These are phyloP conservation scores for Diaporthe sp. DNA, from an alignment of 2,329 filamentous ascomycete genomes.

Conservation along the genomic window DNA sequence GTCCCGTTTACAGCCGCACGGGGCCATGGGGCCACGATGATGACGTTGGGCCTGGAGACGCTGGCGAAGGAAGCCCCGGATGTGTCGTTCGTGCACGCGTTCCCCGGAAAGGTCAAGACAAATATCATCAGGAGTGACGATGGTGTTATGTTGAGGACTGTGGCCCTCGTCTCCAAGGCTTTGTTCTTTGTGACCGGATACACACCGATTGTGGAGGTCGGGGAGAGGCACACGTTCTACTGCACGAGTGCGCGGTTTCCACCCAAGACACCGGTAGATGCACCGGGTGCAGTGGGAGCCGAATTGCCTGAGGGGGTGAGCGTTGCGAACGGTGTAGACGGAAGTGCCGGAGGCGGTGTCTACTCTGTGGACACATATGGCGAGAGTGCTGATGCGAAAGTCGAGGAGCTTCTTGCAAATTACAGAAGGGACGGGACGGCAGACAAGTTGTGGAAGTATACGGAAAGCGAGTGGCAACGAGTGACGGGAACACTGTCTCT, in stretches of 20 bases:
- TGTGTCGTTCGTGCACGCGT: conserved; percentile 56
- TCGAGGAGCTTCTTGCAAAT: conserved; percentile 46
- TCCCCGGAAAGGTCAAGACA: conserved; percentile 55
- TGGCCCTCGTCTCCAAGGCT: conserved; percentile 48
- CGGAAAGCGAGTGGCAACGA: conserved; percentile 52
- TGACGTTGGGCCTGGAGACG: conserved; percentile 63
- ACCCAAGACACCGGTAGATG: conserved; percentile 42
- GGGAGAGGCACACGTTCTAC: conserved; percentile 55
- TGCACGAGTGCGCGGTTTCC: conserved; percentile 53
- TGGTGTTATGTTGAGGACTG: conserved; percentile 41
- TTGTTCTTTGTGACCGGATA: conserved; percentile 37
- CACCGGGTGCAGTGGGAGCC: conserved; percentile 45
- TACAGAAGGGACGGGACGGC: conserved; percentile 48
- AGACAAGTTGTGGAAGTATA: conserved; percentile 54
- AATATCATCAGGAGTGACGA: conserved; percentile 45
- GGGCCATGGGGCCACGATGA: conserved; percentile 62
- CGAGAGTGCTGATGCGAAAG: conserved; percentile 47
- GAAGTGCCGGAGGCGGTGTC: conserved; percentile 52
- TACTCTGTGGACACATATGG: conserved; percentile 54
- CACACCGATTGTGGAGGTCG: conserved; percentile 48
- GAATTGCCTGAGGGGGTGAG: conserved; percentile 44
- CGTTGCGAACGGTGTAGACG: conserved; percentile 49
- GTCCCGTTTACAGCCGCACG: conserved; percentile 56
- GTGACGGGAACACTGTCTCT: conserved; percentile 44
- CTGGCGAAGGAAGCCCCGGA: conserved; percentile 60